Base-by-base conservation (phyloP, 2,329 filamentous ascomycete species). In the Hymenoscyphus linearis region DNA sequence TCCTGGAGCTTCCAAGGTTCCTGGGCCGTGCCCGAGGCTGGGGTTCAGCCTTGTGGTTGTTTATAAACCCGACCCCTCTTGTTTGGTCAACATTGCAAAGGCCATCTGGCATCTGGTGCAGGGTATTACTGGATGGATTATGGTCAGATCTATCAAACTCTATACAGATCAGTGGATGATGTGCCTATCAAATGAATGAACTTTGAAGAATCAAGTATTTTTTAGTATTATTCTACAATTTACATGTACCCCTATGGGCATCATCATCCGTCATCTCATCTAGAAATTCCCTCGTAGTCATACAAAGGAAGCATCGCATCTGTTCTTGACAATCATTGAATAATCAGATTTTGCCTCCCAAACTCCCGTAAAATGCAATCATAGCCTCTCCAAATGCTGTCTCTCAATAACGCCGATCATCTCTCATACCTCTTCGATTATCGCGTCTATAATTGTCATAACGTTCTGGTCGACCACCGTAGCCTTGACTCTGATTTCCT, bases 381-480 rank as follows among this genome's bases (percentile, higher is more conserved):
- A 26, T 35, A 18, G 18, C 27, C 40, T 12, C 44, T 35, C 52
- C 58, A 26, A 47, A 57, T 40, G 37, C 35, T 53, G 5, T 31
- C 16, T 47, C 55, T 60, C 57, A 66, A 60, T 62, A 60, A 57
- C 64, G 61, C 44, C 65, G 55, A 56, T 68, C 57, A 55, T 67
- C 66, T 50, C 66, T 60, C 25, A 59, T 57, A 56, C 61, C 60
- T 55, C 62, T 62, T 36, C 62, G 37, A 35, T 58, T 54, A 40
- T 61, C 66, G 12, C 56, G 25, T 37, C 64, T 59, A 40, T 64
- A 65, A 16, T 58, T 60, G 25, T 65, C 62, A 50, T 61, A 62
- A 27, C 59, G 25, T 36, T 58, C 56, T 25, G 40, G 27, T 26
- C 50, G 25, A 16, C 50, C n/a, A 35, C 35, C 54, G 25, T 31